Evolutionary conservation across 352 stramenopile species (phyloP).

Genomic region (Pythium sukuiense): DNA sequence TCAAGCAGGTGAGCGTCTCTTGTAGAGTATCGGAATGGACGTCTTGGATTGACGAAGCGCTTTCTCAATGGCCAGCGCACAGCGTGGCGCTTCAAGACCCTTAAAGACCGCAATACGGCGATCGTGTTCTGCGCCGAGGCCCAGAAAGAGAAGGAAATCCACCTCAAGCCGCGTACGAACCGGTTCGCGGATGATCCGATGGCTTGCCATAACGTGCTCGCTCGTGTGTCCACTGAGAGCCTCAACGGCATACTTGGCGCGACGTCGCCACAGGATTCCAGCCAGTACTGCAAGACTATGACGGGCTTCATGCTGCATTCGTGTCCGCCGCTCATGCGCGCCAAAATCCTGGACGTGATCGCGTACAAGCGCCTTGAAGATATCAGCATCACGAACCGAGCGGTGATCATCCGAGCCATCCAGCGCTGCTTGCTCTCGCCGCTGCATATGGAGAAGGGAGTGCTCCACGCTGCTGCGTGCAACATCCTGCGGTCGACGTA

Average conservation of each 20-base stretch:
- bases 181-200: slow-evolving; percentile 55
- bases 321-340: slow-evolving; percentile 54
- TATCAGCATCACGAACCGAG: slow-evolving; percentile 72
- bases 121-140: slow-evolving; percentile 76
- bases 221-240: slow-evolving; percentile 49
- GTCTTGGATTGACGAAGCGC: no score
- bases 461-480: slow-evolving; percentile 64
- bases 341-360: slow-evolving; percentile 77
- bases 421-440: slow-evolving; percentile 75
- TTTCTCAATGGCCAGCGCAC: slow-evolving; percentile 40
- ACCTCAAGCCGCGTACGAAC: slow-evolving; percentile 47
- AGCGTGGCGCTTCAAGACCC: slow-evolving; percentile 74
- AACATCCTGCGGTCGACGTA: slow-evolving; percentile 72
- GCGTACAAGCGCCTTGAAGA: slow-evolving; percentile 61
- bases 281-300: slow-evolving; percentile 80
- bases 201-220: slow-evolving; percentile 78
- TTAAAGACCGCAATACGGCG: slow-evolving; percentile 71
- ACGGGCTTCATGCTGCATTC: slow-evolving; percentile 85
- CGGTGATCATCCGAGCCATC: slow-evolving; percentile 76
- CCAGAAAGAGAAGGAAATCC: slow-evolving; percentile 73
- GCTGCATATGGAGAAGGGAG: slow-evolving; percentile 61
- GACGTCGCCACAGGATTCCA: slow-evolving; percentile 73
- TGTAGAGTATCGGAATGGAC: no score
- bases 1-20: slow-evolving; percentile 54
- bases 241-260: slow-evolving; percentile 79